Evolutionary conservation across 2,329 filamentous ascomycete species (phyloP), one percentile per base, ranked within the genome.

Genomic region (Epichloe sibirici): DNA sequence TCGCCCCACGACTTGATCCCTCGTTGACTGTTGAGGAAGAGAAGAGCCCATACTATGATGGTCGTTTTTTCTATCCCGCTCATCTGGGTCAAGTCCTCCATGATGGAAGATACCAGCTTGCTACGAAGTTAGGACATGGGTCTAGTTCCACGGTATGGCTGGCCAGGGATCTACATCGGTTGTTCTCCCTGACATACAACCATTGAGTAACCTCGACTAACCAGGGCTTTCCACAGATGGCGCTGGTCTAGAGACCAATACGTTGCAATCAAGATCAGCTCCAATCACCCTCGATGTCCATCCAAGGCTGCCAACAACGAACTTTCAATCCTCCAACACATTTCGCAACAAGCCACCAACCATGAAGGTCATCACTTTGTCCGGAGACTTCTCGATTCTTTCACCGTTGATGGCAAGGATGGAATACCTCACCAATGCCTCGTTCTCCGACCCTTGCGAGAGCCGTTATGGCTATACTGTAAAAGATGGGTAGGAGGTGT

Each of bases 381-480:
- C 5, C 45, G 57, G 17, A 62, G 55, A 17, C 52, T 62, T 2
- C 31, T 38, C 3, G 53, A 54, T 31, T 55, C 51, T 3, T 62
- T 63, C 17, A 5, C 21, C 2, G 11, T 59, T 5, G 45, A 57
- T 1, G 49, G 50, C 1, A 42, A 23, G 6, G 44, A 25, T 11
- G 55, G 53, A 6, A 31, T 15, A n/a, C 15, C 17, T 4, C 59
- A 62, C 28, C 28, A 31, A 31, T 31, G 28, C 28, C 8, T 31
- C 28, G 28, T 31, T 31, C 28, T 31, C 28, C 15, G 61, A 3
- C 47, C 59, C 7, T 45, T 63, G 1, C 58, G 58, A 3, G 61
- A 62, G 35, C 61, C 61, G n/a, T 49, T 63, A 6, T 61, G 55
- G 60, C 47, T 63, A 0, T 63, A 63, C 39, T 49, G 54, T 4